phyloP scores from a whole-genome alignment of 495 filamentous ascomycete species.

The Tetracladium marchalianum region DNA sequence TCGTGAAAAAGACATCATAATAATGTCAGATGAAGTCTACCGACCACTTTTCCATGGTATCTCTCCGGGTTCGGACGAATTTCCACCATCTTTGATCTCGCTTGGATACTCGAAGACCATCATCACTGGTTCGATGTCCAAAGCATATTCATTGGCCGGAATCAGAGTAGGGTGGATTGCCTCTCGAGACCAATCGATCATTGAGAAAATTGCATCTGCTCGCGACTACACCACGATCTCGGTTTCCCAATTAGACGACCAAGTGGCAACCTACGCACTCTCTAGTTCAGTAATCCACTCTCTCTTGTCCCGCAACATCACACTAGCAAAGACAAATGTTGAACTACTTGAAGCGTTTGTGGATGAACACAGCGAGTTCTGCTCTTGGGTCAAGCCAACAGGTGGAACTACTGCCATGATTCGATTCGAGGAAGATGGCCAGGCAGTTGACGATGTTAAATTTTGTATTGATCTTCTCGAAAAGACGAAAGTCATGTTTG shows the following conservation, averaged over 20 bases:
- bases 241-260: conserved; percentile 74
- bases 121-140: conserved; percentile 74
- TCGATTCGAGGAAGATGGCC: conserved; percentile 54
- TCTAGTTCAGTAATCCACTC: conserved; percentile 50
- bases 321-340: conserved; percentile 62
- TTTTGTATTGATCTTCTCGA: conserved; percentile 64
- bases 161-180: conserved; percentile 80
- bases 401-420: conserved; percentile 81
- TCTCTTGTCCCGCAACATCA: conserved; percentile 59
- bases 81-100: conserved; percentile 61
- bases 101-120: conserved; percentile 62
- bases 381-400: conserved; percentile 63
- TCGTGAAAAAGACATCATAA: conserved; percentile 46
- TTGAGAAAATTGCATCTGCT: conserved; percentile 53
- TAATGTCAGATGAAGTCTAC: conserved; percentile 81
- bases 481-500: conserved; percentile 67
- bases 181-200: conserved; percentile 48
- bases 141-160: conserved; percentile 78
- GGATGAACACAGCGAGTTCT: conserved; percentile 48
- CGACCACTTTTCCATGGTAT: conserved; percentile 72
- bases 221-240: conserved; percentile 83
- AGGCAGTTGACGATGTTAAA: conserved; percentile 56
- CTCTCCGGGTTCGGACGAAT: conserved; percentile 33
- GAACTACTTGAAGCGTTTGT: conserved; percentile 60
- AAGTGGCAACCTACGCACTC: conserved; percentile 67